A percentile compares a stretch with the other conserved stretches of the same genome.
These are phyloP conservation scores for Artomyces pyxidatus DNA, from an alignment of 768 basidiomycete genomes.

Conservation along the genomic window DNA sequence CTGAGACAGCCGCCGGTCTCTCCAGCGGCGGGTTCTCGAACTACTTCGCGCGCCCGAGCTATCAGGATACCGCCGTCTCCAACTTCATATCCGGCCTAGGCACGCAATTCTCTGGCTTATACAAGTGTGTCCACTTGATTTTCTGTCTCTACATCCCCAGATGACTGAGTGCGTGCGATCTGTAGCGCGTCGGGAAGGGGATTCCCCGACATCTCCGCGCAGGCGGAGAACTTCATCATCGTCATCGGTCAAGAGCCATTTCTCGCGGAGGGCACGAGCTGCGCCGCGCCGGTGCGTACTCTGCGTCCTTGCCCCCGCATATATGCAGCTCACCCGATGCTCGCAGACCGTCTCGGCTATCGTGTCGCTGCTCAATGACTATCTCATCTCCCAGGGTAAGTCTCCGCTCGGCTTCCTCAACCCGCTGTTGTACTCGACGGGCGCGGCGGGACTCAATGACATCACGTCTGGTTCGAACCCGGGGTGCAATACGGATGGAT, in stretches of 20 bases:
- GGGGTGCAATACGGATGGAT: slow-evolving; percentile 50
- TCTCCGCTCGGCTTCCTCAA: slow-evolving; percentile 31
- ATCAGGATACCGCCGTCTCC: slow-evolving; percentile 23
- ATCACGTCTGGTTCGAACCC: slow-evolving; percentile 56
- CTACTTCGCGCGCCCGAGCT: slow-evolving; percentile 24
- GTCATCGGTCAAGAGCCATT: slow-evolving; percentile 37
- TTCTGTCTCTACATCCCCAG: too few species aligned
- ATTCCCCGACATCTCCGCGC: slow-evolving; percentile 33
- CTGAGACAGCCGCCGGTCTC: slow-evolving; percentile 51
- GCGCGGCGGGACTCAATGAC: slow-evolving; percentile 28
- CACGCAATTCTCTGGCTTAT: slow-evolving; percentile 37
- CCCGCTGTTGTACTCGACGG: slow-evolving; percentile 26
- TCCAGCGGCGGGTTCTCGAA: slow-evolving; percentile 62
- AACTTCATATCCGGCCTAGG: slow-evolving; percentile 33
- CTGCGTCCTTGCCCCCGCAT: background rate
- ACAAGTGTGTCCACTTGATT: slow-evolving; percentile 25
- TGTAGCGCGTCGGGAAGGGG: slow-evolving; percentile 21
- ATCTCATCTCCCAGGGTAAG: slow-evolving; percentile 25
- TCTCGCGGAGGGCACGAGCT: slow-evolving; percentile 39
- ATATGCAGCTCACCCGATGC: background rate
- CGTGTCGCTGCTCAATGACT: slow-evolving; percentile 31
- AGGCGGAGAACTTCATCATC: slow-evolving; percentile 47
- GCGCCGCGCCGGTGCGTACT: slow-evolving; percentile 21
- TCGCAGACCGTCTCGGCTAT: slow-evolving; percentile 22
- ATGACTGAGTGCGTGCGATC: too few species aligned